phyloP scores from a whole-genome alignment of 1,284 basidiomycete species.

The Sporisorium scitamineum region DNA sequence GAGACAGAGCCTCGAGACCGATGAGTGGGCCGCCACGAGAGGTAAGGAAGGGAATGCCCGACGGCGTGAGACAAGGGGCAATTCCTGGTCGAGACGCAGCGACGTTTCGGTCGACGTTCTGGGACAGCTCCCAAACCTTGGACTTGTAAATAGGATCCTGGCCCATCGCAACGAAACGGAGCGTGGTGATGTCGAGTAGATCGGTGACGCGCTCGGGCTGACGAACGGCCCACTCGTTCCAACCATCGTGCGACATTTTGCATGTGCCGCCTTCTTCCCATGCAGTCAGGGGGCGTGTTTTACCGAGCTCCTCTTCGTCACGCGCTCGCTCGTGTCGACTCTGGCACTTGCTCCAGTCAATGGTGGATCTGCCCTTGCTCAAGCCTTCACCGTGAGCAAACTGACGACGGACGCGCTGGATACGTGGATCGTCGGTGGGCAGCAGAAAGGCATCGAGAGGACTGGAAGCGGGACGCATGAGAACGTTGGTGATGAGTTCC shows the following conservation, averaged over 20 bases:
- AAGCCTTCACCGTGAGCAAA: constrained; percentile 70
- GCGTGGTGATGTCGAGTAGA: constrained; percentile 87
- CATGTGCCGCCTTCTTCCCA: constrained; percentile 95
- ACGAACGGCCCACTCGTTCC: constrained; percentile 90
- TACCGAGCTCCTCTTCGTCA: constrained; percentile 83
- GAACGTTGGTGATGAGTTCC: constrained; percentile 77
- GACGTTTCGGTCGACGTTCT: constrained; percentile 87
- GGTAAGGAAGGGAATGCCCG: constrained; percentile 96
- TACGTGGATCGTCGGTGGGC: constrained; percentile 87
- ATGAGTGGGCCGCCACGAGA: constrained; percentile 96
- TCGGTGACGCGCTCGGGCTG: constrained; percentile 96
- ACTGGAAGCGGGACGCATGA: constrained; percentile 86
- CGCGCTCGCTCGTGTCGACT: constrained; percentile 88
- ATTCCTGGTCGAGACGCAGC: constrained; percentile 84
- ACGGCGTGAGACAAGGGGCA: constrained; percentile 90
- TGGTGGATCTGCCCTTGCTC: constrained; percentile 68
- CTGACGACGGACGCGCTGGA: constrained; percentile 81
- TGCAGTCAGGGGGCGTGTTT: constrained; percentile 85
- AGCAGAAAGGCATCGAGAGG: constrained; percentile 92
- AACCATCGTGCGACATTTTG: constrained; percentile 88
- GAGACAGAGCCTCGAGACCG: constrained; percentile 88
- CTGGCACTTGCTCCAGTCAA: constrained; percentile 91
- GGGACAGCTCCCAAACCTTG: constrained; percentile 87
- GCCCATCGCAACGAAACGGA: constrained; percentile 83
- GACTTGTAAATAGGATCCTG: constrained; percentile 61